Percentiles rank a stretch among this genome's conserved stretches.
These are phyloP conservation scores for Zymoseptoria ardabiliae DNA, from an alignment of 2,329 filamentous ascomycete genomes.

Conservation along the genomic window DNA sequence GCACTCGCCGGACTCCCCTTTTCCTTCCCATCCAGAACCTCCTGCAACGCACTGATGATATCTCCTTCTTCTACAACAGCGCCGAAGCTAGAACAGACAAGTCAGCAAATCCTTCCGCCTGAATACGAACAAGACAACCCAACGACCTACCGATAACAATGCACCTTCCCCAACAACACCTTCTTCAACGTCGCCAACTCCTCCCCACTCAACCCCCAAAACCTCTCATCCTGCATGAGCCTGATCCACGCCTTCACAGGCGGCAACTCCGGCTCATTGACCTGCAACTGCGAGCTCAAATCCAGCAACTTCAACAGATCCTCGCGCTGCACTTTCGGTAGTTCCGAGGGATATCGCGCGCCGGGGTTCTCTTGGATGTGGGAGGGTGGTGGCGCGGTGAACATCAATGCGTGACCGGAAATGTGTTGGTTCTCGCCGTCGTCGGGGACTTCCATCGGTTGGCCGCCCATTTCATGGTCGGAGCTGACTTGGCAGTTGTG, in stretches of 20 bases:
- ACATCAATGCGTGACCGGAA: constrained; percentile 19
- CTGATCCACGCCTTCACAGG: constrained; percentile 18
- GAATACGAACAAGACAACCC: background rate
- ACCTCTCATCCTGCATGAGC: constrained; percentile 15
- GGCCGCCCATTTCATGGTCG: constrained; percentile 4
- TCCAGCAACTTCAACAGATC: constrained; percentile 15
- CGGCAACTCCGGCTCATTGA: constrained; percentile 15
- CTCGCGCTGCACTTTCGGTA: constrained; percentile 11
- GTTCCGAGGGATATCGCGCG: constrained; percentile 9
- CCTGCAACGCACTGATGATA: constrained; percentile 11
- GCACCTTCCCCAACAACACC: constrained; percentile 12
- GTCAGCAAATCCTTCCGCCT: background rate
- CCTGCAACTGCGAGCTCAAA: constrained; percentile 12
- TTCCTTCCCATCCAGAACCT: constrained; percentile 8
- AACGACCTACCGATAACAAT: constrained; percentile 14
- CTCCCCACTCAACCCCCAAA: constrained; percentile 6
- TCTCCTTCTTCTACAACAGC: constrained; percentile 15
- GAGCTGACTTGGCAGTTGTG: constrained; percentile 14
- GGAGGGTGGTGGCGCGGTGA: constrained; percentile 12
- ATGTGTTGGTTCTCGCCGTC: constrained; percentile 20
- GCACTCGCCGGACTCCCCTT: background rate
- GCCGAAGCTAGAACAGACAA: constrained; percentile 8
- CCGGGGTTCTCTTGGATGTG: constrained; percentile 12
- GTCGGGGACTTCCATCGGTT: constrained; percentile 14
- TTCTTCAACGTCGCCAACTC: constrained; percentile 14